Evolutionary conservation across 352 stramenopile species (phyloP), one percentile per base, ranked within the genome.

Genomic region (Phytophthora palmivora): DNA sequence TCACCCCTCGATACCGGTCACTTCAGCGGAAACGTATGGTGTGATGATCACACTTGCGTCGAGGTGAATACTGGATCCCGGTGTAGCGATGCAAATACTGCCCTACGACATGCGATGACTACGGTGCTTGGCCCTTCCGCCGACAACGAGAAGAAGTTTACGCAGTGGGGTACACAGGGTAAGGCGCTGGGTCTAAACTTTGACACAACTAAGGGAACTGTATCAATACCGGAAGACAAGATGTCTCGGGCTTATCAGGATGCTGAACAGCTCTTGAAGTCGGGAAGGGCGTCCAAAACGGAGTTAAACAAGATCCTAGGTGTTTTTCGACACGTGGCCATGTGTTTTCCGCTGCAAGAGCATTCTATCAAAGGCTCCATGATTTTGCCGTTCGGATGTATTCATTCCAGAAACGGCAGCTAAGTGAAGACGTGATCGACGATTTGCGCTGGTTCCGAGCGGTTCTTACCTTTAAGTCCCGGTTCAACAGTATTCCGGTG

Each of bases 1-100:
- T 32, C 26, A 32, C 26, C 26, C 8, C 26, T 32, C 26, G 26
- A 32, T 32, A 9, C 26, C 26, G 8, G 26, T 32, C 26, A 32
- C 26, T 72, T 63, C 38, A 12, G 3, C 7, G 63, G 44, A 5
- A 65, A 61, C n/a, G 48, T 58, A 1, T 73, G 65, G 58, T 69
- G 65, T 16, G 57, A 73, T n/a, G 58, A 68, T 15, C 64, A 73
- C 38, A 66, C 26, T 1, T 66, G 48, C 11, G 48, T 63, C 6
- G 58, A 73, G 42, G 16, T 59, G 0, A 58, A 61, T 14, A 50
- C 38, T 0, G 64, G 48, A 1, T 49, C 34, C 0, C 48, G 64
- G 3, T 56, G 53, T 16, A 0, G 32, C 0, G 64, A 69, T 0
- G 58, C 58, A 1, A 51, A 66, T n/a, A 11, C 56, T 6, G 36